Conservation (phyloP, 2,329 filamentous ascomycete species). For the Malbranchea zuffiana region DNA sequence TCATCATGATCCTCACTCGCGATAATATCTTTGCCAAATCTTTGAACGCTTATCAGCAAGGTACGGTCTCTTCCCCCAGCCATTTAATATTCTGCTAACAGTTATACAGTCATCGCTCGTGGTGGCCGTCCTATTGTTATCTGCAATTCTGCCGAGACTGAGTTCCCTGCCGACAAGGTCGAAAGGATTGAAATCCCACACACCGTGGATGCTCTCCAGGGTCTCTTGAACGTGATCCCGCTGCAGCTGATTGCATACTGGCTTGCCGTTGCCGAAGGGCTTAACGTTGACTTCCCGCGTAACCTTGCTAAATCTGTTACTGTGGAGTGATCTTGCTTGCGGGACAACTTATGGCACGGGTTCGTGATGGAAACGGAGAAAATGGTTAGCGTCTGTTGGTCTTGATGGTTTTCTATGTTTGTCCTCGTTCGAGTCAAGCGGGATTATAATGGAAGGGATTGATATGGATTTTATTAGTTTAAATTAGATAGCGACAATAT, state of each 20-base stretch:
- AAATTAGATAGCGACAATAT: no score
- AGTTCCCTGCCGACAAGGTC: conserved; percentile 78
- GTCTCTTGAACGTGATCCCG: conserved; percentile 93
- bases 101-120: conserved; percentile 69
- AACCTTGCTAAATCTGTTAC: conserved; percentile 99
- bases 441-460: no score
- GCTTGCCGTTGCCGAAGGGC: conserved; percentile 88
- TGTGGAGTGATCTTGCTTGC: conserved; percentile 80
- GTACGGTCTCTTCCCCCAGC: conserved; percentile 37
- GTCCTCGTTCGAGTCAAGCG: no score
- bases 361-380: background rate
- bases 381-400: no score
- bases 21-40: conserved; percentile 97
- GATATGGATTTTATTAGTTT: no score
- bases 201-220: conserved; percentile 91
- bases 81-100: background rate
- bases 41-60: conserved; percentile 98
- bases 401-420: no score
- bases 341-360: background rate
- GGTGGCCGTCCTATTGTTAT: conserved; percentile 96
- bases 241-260: conserved; percentile 98
- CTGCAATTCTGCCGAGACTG: conserved; percentile 80
- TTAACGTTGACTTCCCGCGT: conserved; percentile 97
- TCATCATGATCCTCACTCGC: conserved; percentile 98
- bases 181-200: conserved; percentile 96